Evolutionary conservation across 1,284 basidiomycete genomes (phyloP), one percentile per base, ranked within the genome.

Genomic region (Erythrobasidium hasegawianum): DNA sequence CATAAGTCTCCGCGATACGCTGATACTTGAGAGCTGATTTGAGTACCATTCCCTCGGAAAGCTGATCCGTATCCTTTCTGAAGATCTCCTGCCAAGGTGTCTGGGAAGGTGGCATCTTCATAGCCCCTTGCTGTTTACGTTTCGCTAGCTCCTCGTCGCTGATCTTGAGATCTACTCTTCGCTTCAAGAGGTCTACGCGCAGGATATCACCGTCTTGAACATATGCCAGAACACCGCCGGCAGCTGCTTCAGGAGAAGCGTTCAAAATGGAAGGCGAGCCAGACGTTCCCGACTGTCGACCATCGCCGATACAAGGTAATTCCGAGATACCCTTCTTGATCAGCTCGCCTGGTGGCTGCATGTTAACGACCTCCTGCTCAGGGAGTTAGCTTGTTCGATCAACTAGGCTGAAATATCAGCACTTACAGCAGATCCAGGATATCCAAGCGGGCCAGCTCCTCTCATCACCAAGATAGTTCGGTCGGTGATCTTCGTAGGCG

Each of bases 61-160:
- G 70, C 66, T 78, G 74, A 9, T 71, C 72, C 33, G 76, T 76
- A 24, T 72, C 68, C 5, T 73, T 65, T 59, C 77, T 73, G 68
- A 76, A 78, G 26, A 78, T 72, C 65, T 78, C 74, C 71, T 78
- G 77, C 77, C 77, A 78, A 1, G 77, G 77, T 16, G 77, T 78
- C 64, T 78, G 77, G 38, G 68, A 71, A 53, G 67, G 64, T 4
- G 77, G 77, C 47, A 67, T 66, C 50, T 67, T 61, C n/a, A 67
- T 66, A n/a, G 55, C 27, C n/a, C 62, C 62, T 38, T 49, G 57
- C 24, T 47, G 45, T 64, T 74, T 71, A 69, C 76, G 75, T 66
- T 60, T 39, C 41, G 70, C 73, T 29, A 78, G 73, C 68, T 77
- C 72, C 50, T 75, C 76, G 2, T 60, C 49, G 1, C 67, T 64